A percentile compares a stretch with the other conserved stretches of the same genome.
phyloP scores from a whole-genome alignment of 176 grass and related monocot genomes.

The Paspalum notatum region DNA sequence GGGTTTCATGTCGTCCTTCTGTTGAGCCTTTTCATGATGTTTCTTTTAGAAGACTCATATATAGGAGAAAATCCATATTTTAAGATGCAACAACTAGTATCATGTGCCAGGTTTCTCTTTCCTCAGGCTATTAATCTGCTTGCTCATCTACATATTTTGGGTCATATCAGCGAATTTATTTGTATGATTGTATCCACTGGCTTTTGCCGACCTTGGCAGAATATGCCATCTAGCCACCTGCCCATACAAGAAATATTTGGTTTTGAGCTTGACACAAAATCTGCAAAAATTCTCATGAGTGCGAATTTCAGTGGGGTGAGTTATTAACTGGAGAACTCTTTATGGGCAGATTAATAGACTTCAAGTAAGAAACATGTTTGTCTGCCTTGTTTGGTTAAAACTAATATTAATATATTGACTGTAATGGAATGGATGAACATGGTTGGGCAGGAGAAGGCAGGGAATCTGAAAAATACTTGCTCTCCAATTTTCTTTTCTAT shows the following conservation, averaged over 20 bases:
- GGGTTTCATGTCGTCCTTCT: not conserved
- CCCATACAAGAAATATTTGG: slow-evolving; percentile 6
- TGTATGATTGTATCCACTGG: not conserved
- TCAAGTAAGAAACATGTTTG: slow-evolving; percentile 8
- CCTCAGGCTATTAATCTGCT: not conserved
- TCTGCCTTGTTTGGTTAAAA: not conserved
- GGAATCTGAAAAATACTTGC: not conserved
- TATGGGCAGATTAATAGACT: not conserved
- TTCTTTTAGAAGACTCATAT: not conserved
- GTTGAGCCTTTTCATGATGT: not conserved
- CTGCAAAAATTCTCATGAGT: not conserved
- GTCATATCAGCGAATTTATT: not conserved
- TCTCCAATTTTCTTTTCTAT: not conserved
- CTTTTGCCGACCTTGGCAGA: not conserved
- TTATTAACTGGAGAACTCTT: not conserved
- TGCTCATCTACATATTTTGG: slow-evolving; percentile 1
- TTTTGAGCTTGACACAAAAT: not conserved
- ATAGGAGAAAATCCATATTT: not conserved
- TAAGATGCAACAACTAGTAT: slow-evolving; percentile 5
- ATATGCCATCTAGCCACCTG: not conserved
- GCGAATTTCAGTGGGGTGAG: not conserved
- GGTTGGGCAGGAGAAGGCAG: not conserved
- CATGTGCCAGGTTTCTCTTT: not conserved
- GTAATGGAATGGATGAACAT: not conserved
- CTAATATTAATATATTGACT: not conserved